These are phyloP conservation scores for Neoscytalidium dimidiatum DNA, from an alignment of 2,329 filamentous ascomycete genomes.

Conservation along the genomic window DNA sequence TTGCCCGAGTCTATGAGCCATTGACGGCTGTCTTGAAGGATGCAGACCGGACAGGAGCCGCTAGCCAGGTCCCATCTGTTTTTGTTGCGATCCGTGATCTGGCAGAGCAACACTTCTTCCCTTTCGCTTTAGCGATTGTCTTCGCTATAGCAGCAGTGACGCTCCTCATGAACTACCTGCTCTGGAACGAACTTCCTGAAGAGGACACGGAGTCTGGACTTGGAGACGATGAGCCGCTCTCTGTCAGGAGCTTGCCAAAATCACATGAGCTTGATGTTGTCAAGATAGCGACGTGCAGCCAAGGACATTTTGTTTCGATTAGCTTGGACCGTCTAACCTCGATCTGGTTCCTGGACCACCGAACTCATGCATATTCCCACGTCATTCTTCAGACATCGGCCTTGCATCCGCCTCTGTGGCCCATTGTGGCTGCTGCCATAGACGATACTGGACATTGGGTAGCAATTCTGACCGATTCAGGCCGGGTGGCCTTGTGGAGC, in stretches of 20 bases:
- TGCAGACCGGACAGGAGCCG: constrained; percentile 63
- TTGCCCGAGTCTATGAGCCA: constrained; percentile 74
- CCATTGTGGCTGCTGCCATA: constrained; percentile 62
- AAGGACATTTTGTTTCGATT: constrained; percentile 68
- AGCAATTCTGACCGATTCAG: constrained; percentile 63
- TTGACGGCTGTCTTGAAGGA: constrained; percentile 71
- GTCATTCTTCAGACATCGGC: constrained; percentile 33
- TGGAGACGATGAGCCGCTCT: constrained; percentile 55
- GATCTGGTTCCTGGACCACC: constrained; percentile 53
- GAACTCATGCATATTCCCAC: constrained; percentile 32
- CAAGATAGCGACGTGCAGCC: constrained; percentile 62
- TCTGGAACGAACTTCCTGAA: constrained; percentile 63
- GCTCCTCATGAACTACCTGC: constrained; percentile 71
- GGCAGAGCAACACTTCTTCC: constrained; percentile 67
- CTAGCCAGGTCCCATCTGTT: constrained; percentile 52
- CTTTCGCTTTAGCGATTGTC: constrained; percentile 65
- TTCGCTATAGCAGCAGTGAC: constrained; percentile 66
- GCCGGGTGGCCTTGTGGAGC: constrained; percentile 65
- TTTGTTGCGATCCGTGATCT: constrained; percentile 52
- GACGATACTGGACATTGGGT: constrained; percentile 66
- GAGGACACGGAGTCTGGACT: constrained; percentile 47
- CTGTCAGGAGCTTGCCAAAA: constrained; percentile 60
- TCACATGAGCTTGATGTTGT: constrained; percentile 72
- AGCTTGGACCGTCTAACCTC: constrained; percentile 70
- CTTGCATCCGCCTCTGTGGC: constrained; percentile 41